Evolutionary conservation across 2,329 filamentous ascomycete species (phyloP), one percentile per base, ranked within the genome.

Genomic region (Annulohypoxylon truncatum): DNA sequence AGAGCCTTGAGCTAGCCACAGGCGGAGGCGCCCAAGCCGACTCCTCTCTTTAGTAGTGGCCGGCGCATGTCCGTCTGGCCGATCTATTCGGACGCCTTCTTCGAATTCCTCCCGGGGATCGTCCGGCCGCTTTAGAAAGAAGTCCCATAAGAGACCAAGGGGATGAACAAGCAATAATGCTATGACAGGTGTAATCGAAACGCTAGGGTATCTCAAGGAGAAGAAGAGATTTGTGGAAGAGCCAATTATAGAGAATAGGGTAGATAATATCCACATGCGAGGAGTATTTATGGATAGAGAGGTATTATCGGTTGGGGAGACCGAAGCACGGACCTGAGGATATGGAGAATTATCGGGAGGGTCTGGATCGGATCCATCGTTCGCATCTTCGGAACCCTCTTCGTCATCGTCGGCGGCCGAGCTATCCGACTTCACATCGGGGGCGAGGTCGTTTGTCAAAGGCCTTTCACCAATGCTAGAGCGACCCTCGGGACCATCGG

Each of bases 171-270:
- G 88, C 63, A 96, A 83, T 73, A 96, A 84, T 28, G 93, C 92
- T 81, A 97, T 96, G 71, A 97, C 92, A 38, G 93, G 93, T 20
- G 92, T 95, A 75, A 96, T 95, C 66, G 92, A 91, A 77, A 96
- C 92, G 78, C 93, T 96, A 26, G 93, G 93, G 83, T 96, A 96
- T 86, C 93, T 87, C 76, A 96, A 83, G 33, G 92, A 94, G 82
- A 96, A 97, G 81, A 96, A 96, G 40, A 96, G 82, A 78, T 96
- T 96, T 33, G 92, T 93, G 1, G 91, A 92, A 48, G 92, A 95
- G 66, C 93, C 93, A 38, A 94, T 85, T 35, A 96, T 84, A 7
- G 92, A 90, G 77, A 96, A 96, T 8, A 96, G 76, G 33, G 92
- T 84, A n/a, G 92, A 93, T 15, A 96, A 79, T 29, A 84, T 84